Evolutionary conservation across 108 stramenopile genomes (phyloP), one percentile per base, ranked within the genome.

Genomic region (Fragilaria crotonensis): DNA sequence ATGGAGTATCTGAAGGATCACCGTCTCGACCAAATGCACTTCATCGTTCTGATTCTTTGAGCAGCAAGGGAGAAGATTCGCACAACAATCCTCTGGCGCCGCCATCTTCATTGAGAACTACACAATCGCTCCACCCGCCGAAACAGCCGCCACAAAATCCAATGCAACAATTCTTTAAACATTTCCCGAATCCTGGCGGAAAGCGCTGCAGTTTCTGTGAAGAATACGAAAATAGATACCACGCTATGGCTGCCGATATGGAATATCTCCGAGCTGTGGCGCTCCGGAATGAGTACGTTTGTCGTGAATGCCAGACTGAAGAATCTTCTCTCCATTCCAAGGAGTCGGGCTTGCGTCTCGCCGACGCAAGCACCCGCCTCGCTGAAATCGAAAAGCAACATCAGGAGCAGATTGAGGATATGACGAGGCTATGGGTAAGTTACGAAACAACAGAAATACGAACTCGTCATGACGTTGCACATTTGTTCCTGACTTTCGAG

Each of bases 401-500:
- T 53, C 77, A 72, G 55, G 60, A 61, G 2, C 76, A 85, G 57
- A 62, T 82, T 28, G 81, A 82, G 53, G 68, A 77, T 44, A 47
- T 76, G n/a, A 74, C 66, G 32, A 75, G 70, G 33, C 78, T 80
- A 54, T 31, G 75, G 5, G 79, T 70, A 25, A 73, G 76, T 59
- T 4, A 23, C 7, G n/a, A 5, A n/a, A n/a, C n/a, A n/a, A n/a
- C n/a, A n/a, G n/a, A n/a, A n/a, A n/a, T n/a, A n/a, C n/a, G n/a
- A n/a, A n/a, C n/a, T n/a, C n/a, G n/a, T n/a, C n/a, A n/a, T n/a
- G n/a, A n/a, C n/a, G n/a, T n/a, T n/a, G n/a, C n/a, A n/a, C n/a
- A n/a, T n/a, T n/a, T n/a, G n/a, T n/a, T n/a, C n/a, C n/a, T n/a
- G n/a, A n/a, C n/a, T n/a, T n/a, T n/a, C n/a, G n/a, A n/a, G n/a